phyloP scores from a whole-genome alignment of 2,329 filamentous ascomycete species.

The Aaosphaeria arxii region DNA sequence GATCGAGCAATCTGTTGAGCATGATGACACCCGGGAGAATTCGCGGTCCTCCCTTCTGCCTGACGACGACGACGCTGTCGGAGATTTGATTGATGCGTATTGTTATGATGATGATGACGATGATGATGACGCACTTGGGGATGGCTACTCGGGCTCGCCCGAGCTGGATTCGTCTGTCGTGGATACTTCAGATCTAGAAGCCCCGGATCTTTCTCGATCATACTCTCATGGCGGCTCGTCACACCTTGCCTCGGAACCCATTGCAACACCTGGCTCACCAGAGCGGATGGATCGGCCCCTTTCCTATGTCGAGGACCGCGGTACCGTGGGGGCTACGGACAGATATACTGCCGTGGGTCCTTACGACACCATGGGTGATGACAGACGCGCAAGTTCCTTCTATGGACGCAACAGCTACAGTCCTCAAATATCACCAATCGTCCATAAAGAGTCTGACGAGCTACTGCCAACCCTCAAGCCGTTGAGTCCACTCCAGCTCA shows the following conservation, averaged over 20 bases:
- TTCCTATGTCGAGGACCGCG: not conserved
- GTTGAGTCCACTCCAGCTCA: constrained; percentile 1
- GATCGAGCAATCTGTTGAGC: constrained; percentile 16
- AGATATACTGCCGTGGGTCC: not conserved
- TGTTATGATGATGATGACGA: constrained; percentile 50
- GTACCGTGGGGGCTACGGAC: not conserved
- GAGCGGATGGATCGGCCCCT: not conserved
- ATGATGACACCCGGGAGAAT: too few species aligned
- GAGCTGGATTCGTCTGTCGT: not conserved
- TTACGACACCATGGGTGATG: not conserved
- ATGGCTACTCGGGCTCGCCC: not conserved
- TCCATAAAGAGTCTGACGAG: not conserved
- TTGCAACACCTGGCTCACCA: not conserved
- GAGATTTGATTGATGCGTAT: constrained; percentile 61
- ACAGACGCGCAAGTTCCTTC: not conserved
- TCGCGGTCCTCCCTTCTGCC: not conserved
- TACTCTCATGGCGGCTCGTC: not conserved
- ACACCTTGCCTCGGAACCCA: not conserved
- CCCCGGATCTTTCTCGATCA: not conserved
- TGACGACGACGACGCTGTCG: constrained; percentile 44
- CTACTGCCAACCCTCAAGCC: not conserved
- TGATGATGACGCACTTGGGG: constrained; percentile 37
- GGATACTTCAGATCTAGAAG: not conserved
- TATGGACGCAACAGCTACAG: not conserved
- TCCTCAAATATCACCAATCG: not conserved